Conservation (phyloP, 2,329 filamentous ascomycete genomes). For the Ploettnerulaceae sp. region DNA sequence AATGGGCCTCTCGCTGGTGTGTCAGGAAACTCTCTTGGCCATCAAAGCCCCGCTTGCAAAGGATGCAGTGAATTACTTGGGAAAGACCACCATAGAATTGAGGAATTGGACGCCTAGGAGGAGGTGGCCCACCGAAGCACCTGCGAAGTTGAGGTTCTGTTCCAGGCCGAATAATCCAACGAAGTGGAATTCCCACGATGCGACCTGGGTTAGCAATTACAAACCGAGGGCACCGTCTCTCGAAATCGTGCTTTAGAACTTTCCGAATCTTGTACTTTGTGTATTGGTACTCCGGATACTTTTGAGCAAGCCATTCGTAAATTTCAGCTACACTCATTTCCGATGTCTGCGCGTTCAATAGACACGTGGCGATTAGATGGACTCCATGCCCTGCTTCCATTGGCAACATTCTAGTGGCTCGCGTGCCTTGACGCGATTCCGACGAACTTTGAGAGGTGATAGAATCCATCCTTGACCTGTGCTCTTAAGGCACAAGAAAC, state of each 20-base stretch:
- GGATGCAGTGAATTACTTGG: neutral
- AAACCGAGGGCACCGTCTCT: slow-evolving; percentile 7
- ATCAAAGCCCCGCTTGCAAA: neutral
- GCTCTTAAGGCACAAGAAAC: slow-evolving; percentile 1
- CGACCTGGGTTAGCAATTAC: slow-evolving; percentile 8
- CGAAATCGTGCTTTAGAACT: slow-evolving; percentile 7
- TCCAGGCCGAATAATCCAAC: slow-evolving; percentile 6
- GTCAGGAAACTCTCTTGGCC: neutral
- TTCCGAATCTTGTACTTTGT: slow-evolving; percentile 8
- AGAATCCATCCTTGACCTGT: slow-evolving; percentile 4
- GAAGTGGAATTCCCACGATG: slow-evolving; percentile 4
- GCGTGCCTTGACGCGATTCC: neutral
- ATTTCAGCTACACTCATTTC: slow-evolving; percentile 7
- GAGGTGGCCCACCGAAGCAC: neutral
- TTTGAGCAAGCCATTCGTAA: slow-evolving; percentile 11
- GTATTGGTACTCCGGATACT: slow-evolving; percentile 11
- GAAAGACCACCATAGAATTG: slow-evolving; percentile 1
- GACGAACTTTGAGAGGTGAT: slow-evolving; percentile 1
- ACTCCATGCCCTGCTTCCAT: neutral
- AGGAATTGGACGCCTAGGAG: slow-evolving; percentile 1
- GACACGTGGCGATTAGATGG: slow-evolving; percentile 6
- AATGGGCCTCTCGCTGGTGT: slow-evolving; percentile 3
- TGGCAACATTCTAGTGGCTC: slow-evolving; percentile 7
- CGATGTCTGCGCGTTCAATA: slow-evolving; percentile 1
- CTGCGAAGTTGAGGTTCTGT: slow-evolving; percentile 8